Evolutionary conservation across 495 filamentous ascomycete genomes (phyloP).

Genomic region (Schizothecium vesticola): DNA sequence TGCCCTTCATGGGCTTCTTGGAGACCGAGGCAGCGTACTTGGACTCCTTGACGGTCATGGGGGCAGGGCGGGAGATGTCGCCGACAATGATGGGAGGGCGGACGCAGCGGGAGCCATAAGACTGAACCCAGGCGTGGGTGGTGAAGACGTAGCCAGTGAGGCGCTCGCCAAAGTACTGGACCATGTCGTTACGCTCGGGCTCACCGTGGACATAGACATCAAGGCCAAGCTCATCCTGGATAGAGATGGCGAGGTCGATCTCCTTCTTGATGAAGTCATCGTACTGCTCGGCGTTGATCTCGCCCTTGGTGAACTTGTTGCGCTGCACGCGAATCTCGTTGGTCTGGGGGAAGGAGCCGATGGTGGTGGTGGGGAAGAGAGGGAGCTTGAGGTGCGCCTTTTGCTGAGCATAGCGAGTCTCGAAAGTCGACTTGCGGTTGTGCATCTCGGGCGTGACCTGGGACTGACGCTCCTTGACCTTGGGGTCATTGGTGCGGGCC

Average conservation of each 20-base stretch:
- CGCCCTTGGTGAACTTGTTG: conserved; percentile 97
- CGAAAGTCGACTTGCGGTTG: conserved; percentile 86
- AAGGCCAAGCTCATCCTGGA: conserved; percentile 95
- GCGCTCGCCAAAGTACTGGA: conserved; percentile 98
- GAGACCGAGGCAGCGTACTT: conserved; percentile 95
- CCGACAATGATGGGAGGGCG: conserved; percentile 97
- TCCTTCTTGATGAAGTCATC: conserved; percentile 98
- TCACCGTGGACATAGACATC: conserved; percentile 96
- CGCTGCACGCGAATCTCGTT: conserved; percentile 93
- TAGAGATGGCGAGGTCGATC: conserved; percentile 84
- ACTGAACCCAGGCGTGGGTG: conserved; percentile 97
- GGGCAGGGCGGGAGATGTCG: conserved; percentile 89
- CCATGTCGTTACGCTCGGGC: conserved; percentile 99
- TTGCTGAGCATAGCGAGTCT: conserved; percentile 75
- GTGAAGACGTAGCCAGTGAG: conserved; percentile 97
- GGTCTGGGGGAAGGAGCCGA: conserved; percentile 98
- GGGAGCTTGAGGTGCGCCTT: conserved; percentile 84
- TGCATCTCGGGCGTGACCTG: conserved; percentile 78
- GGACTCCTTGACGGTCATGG: conserved; percentile 99
- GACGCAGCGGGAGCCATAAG: conserved; percentile 95
- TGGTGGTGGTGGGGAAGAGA: conserved; percentile 97
- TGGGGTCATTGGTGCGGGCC: conserved; percentile 89
- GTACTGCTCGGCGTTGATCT: conserved; percentile 86
- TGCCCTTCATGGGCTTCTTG: conserved; percentile 99
- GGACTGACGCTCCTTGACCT: conserved; percentile 90